These are phyloP conservation scores for Sporisorium reilianum DNA, from an alignment of 1,284 basidiomycete genomes.

Conservation along the genomic window DNA sequence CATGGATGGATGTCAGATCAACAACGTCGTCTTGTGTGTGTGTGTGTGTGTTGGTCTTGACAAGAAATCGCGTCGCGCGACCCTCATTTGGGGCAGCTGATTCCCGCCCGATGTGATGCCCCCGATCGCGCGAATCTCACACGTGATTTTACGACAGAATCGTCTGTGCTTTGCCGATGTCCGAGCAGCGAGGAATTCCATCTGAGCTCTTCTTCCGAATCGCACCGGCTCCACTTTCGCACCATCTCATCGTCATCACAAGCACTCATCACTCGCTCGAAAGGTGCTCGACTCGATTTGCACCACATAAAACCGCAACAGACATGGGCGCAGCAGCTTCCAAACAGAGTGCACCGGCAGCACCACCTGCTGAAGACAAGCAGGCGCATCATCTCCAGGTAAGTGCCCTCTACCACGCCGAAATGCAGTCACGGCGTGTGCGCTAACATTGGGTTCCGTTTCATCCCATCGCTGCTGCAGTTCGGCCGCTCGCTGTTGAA, in stretches of 20 bases:
- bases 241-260: constrained; percentile 11
- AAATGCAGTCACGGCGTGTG: no score
- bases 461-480: constrained; percentile 12
- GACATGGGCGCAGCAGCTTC: constrained; percentile 51
- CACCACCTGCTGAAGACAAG: constrained; percentile 47
- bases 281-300: no score
- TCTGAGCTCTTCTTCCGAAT: constrained; percentile 42
- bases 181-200: no score
- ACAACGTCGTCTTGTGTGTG: no score
- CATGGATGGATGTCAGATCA: constrained; percentile 1
- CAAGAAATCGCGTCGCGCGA: constrained; percentile 33
- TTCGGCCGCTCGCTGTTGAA: constrained; percentile 55
- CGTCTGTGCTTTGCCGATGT: not conserved
- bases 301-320: not conserved
- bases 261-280: not conserved
- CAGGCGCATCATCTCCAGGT: constrained; percentile 47
- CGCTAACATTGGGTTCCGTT: no score
- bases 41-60: constrained; percentile 5
- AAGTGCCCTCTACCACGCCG: no score
- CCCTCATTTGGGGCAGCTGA: not conserved
- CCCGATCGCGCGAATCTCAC: constrained; percentile 1
- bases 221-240: constrained; percentile 25
- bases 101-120: constrained; percentile 15
- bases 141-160: constrained; percentile 24
- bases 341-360: constrained; percentile 45